Percentiles rank a stretch among this genome's conserved stretches.
These are phyloP conservation scores for Prunus yedoensis DNA, from an alignment of 331 rosid genomes.

Conservation along the genomic window DNA sequence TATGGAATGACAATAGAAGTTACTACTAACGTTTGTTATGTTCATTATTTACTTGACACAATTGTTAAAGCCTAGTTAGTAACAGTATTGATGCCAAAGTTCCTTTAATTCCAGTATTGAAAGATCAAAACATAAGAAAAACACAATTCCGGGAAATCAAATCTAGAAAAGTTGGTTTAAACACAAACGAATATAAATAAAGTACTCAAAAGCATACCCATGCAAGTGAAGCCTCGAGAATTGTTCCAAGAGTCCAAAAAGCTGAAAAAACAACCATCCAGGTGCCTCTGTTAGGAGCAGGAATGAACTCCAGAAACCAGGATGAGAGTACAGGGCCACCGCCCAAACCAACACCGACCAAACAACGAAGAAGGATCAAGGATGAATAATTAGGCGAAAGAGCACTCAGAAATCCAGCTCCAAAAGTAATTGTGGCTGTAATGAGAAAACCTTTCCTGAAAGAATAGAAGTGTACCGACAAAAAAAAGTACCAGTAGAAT, in stretches of 20 bases:
- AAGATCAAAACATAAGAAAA: not conserved
- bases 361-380: constrained; percentile 62
- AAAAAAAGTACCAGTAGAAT: constrained; percentile 18
- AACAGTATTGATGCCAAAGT: not conserved
- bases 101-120: not conserved
- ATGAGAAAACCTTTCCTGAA: constrained; percentile 89
- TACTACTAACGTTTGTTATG: not conserved
- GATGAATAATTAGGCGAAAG: constrained; percentile 66
- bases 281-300: constrained; percentile 86
- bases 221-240: constrained; percentile 91
- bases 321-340: constrained; percentile 93
- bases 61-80: not conserved
- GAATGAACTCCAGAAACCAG: constrained; percentile 94
- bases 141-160: not conserved
- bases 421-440: constrained; percentile 72
- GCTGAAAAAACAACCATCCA: constrained; percentile 97
- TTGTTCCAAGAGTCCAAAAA: constrained; percentile 96
- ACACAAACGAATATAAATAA: constrained; percentile 5
- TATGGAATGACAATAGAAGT: not conserved
- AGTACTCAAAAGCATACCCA: constrained; percentile 59
- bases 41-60: not conserved
- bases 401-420: constrained; percentile 82
- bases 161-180: not conserved
- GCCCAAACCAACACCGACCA: constrained; percentile 96
- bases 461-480: constrained; percentile 20